Conservation (phyloP, 2,329 filamentous ascomycete species). For the Cadophora gregata region DNA sequence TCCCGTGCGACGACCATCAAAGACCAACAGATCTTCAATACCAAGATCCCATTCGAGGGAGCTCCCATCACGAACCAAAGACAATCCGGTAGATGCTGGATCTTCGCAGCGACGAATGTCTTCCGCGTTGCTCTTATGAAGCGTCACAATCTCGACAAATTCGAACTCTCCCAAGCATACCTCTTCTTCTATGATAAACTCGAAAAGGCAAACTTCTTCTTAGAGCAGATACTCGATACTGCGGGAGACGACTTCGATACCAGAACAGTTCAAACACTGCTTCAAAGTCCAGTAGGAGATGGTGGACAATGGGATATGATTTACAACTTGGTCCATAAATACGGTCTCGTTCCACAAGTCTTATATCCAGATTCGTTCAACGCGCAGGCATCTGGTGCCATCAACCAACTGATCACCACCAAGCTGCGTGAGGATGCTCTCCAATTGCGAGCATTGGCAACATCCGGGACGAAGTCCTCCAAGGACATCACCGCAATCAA, state of each 20-base stretch:
- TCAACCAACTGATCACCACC: conserved; percentile 78
- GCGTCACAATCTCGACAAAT: conserved; percentile 75
- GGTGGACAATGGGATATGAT: conserved; percentile 95
- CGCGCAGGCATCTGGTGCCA: conserved; percentile 70
- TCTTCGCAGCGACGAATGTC: conserved; percentile 90
- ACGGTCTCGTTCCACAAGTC: conserved; percentile 82
- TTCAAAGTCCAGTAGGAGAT: conserved; percentile 73
- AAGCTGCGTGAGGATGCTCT: conserved; percentile 88
- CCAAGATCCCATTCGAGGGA: conserved; percentile 82
- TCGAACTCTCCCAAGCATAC: conserved; percentile 87
- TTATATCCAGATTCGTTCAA: conserved; percentile 86
- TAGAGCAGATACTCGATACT: conserved; percentile 83
- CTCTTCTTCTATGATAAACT: conserved; percentile 95
- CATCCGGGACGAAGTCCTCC: conserved; percentile 30
- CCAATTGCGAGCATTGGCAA: conserved; percentile 65
- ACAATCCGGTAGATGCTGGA: conserved; percentile 84
- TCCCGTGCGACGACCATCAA: conserved; percentile 66
- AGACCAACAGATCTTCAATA: conserved; percentile 82
- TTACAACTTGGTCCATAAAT: conserved; percentile 83
- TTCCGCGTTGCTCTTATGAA: conserved; percentile 90
- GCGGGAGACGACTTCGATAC: conserved; percentile 72
- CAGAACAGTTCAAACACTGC: conserved; percentile 72
- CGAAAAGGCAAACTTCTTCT: conserved; percentile 89
- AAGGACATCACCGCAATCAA: conserved; percentile 59
- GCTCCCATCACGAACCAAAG: conserved; percentile 85